Evolutionary conservation across 2,329 filamentous ascomycete species (phyloP), one percentile per base, ranked within the genome.

Genomic region (Fusarium irregulare): DNA sequence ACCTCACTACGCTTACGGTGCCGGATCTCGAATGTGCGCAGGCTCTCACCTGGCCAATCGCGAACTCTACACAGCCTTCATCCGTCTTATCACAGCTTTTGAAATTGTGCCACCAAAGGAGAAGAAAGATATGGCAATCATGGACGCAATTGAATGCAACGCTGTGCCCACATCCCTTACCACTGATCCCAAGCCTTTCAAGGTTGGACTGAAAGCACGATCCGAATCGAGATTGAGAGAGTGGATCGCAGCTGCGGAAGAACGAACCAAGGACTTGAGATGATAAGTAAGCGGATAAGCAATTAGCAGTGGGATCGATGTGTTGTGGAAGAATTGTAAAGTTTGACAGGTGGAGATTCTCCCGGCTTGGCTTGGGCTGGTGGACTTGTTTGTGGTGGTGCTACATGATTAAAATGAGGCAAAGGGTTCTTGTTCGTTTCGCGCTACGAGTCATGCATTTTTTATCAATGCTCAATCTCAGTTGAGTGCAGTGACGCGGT

Each of bases 41-140:
- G 89, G 89, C 20, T 87, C 84, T 3, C 88, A 90, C 69, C 82
- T 91, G 11, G 89, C 86, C 4, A 90, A 90, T 75, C 84, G 89
- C 4, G 87, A 90, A 74, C 83, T 91, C 1, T 91, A 85, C 78
- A 88, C 86, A 2, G 86, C 86, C 0, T 89, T 87, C 64, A 78
- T 90, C 32, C 82, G 89, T 1, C 78, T 91, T 41, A 85, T 91
- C 64, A 85, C 83, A 0, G 87, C 87, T 0, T 90, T 90, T 70
- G 77, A 84, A 27, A 85, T 91, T 59, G 78, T 83, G 4, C 81
- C 84, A 1, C 81, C 85, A 0, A 80, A 82, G 46, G 76, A 87
- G 25, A 58, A 71, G 2, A 78, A 76, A 4, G 86, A 88, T 64
- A 77, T 78, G 12, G 87, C 88, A 0, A 81, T 88, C 45, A 77